Evolutionary conservation across 352 stramenopile species (phyloP), one percentile per base, ranked within the genome.

Genomic region (Pythium folliculosum): DNA sequence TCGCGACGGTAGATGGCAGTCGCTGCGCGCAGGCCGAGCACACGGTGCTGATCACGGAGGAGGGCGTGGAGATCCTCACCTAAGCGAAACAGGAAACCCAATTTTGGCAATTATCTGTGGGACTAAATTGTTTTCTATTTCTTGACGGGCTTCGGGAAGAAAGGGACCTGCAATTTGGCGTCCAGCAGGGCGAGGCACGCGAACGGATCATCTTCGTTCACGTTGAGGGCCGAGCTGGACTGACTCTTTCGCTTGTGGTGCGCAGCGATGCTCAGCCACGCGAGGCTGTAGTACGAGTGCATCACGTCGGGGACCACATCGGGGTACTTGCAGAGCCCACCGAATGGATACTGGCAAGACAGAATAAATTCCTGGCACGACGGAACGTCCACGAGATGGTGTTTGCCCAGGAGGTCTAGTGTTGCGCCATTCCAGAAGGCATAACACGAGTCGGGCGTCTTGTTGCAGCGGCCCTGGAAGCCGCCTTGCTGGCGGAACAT

Each of bases 1-100:
- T 98, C 7, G 95, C 93, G 16, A 99, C 97, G 19, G 80, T 80
- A 1, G 97, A 99, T 74, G 96, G 95, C 51, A 80, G 80, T 47
- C 78, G 95, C 45, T 96, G 91, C n/a, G 97, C 96, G 22, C 97
- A 99, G 72, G 98, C 98, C 60, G 97, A 99, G 71, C 97, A 99
- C 80, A 99, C 96, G n/a, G 82, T 99, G 17, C 76, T 99, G 14
- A 92, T 99, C 59, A 99, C 96, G 5, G 82, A 97, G 27, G 83
- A 97, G 57, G 96, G 96, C 44, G 91, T 97, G 4, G 94, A 99
- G 60, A 91, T 98, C 27, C 73, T 99, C 49, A 99, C 97, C n/a
- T 92, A 81, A 58, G 47, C 35, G 30, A 57, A 43, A 17, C 22
- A 23, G n/a, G 17, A 23, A 25, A 53, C 3, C 22, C 30, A 58